Percentiles rank a stretch among this genome's conserved stretches.
phyloP scores from a whole-genome alignment of 75 land plant genomes.

The Sequoiadendron giganteum region DNA sequence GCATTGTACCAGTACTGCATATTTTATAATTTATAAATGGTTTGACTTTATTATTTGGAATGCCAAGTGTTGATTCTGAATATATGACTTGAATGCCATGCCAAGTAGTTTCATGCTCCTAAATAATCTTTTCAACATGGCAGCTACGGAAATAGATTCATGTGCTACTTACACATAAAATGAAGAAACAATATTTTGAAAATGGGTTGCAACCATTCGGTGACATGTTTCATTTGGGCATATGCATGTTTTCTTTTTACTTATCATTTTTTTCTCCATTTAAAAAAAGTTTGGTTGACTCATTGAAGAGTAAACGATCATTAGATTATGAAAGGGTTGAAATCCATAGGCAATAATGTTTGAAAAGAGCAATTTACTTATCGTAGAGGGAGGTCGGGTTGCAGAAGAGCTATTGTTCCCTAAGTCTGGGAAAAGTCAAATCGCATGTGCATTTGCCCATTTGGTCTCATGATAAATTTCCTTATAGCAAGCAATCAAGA shows the following conservation, averaged over 20 bases:
- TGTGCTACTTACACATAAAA: background rate
- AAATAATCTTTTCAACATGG: no score
- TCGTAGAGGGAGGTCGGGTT: background rate
- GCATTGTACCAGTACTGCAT: background rate
- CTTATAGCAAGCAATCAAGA: no score
- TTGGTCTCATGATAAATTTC: no score
- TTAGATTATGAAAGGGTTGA: background rate
- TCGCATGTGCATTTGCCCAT: no score
- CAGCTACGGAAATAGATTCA: background rate
- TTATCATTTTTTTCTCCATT: no score
- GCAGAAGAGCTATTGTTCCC: background rate
- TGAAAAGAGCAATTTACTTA: background rate
- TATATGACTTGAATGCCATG: background rate
- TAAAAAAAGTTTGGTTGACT: background rate
- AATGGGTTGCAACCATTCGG: background rate
- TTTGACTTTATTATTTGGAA: background rate
- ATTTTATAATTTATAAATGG: background rate
- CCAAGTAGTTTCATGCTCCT: background rate
- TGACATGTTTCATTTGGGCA: background rate
- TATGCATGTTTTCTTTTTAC: background rate
- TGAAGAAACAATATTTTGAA: background rate
- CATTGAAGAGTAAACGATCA: background rate
- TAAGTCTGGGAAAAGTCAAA: background rate
- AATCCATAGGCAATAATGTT: background rate
- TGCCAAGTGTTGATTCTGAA: background rate